Base-by-base conservation (phyloP, 176 grass and related monocot genomes). In the Aegilops longissima region DNA sequence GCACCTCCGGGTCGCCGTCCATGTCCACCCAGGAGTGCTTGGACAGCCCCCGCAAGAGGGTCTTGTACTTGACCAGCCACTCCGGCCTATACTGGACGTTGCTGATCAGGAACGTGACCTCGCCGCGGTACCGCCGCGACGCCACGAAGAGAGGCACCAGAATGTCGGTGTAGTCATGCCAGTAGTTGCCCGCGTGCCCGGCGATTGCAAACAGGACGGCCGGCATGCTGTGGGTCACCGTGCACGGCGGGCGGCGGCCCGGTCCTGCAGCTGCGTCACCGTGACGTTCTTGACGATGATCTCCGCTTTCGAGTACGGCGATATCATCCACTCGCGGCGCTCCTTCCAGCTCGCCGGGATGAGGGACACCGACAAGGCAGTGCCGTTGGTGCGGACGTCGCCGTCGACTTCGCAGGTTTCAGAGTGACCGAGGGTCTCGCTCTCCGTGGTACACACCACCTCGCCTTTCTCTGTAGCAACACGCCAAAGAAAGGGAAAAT, bases 171-270 rank as follows among this genome's bases (percentile, higher is more conserved):
- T 89, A 82, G 83, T 92, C 90, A 45, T 95, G 91, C 80, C 59
- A 95, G 33, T 75, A 40, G 85, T 91, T 93, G 31, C 93, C 93
- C 0, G 79, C 76, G 75, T 80, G 70, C 4, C 93, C 93, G 31
- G 88, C 89, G 23, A 93, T 52, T 29, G 86, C 78, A 71, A 95
- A 95, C 13, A 93, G n/a, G 16, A 95, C 33, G 13, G 89, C 93
- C 1, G 91, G 91, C 20, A 66, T 13, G 38, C 12, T 36, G 61
- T 95, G 49, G 0, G 51, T 80, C 35, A 82, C 66, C 42, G 88
- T 83, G 85, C 93, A 95, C 80, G 79, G 39, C 81, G 90, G 86
- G 82, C 73, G 2, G 4, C 2, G 3, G 70, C 54, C 33, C 34
- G 54, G 38, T 83, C 79, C 23, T 73, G 69, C 4, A 79, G 73